Base-by-base conservation (phyloP, 2,329 filamentous ascomycete species). In the Colletotrichum sublineola region DNA sequence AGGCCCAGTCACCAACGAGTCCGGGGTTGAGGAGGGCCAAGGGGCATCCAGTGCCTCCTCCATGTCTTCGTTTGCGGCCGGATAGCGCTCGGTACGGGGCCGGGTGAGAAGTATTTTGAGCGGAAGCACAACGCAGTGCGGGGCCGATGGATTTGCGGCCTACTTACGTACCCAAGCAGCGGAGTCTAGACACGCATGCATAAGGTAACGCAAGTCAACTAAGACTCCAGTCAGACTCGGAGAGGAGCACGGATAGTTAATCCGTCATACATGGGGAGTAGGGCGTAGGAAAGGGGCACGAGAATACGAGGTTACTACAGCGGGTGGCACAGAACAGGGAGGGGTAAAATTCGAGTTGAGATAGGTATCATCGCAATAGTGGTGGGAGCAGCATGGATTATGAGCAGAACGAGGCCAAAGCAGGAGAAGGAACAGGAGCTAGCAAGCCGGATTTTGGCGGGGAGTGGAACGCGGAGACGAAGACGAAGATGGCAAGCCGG, bases 31-130 rank as follows among this genome's bases (percentile, higher is more conserved):
- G 6, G 52, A 52, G 44, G 64, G 15, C 36, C 63, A 53, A 50
- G 42, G 42, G 50, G 52, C 31, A 57, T 48, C 42, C 60, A 60
- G 56, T 31, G 40, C 38, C 31, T 57, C 64, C 72, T 57, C 64
- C 72, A 74, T 74, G 20, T 66, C 33, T 66, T 18, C 15, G 33
- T 68, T n/a, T 36, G 24, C 20, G 33, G 31, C 55, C 20, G 46
- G 20, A 44, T 42, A 11, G 33, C 24, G n/a, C 20, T 50, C 48
- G 50, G 18, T 55, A 38, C 29, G 40, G 20, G 38, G 11, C 31
- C 62, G 29, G 62, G 38, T 46, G 38, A 14, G 29, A 64, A 44
- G 40, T 56, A 42, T 40, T 29, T n/a, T 64, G 15, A 29, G 36
- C 50, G 48, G 36, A 58, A 58, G 33, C 46, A 57, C 50, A 44